Conservation (phyloP, 352 stramenopile species). For the Phytopythium ostracodes region DNA sequence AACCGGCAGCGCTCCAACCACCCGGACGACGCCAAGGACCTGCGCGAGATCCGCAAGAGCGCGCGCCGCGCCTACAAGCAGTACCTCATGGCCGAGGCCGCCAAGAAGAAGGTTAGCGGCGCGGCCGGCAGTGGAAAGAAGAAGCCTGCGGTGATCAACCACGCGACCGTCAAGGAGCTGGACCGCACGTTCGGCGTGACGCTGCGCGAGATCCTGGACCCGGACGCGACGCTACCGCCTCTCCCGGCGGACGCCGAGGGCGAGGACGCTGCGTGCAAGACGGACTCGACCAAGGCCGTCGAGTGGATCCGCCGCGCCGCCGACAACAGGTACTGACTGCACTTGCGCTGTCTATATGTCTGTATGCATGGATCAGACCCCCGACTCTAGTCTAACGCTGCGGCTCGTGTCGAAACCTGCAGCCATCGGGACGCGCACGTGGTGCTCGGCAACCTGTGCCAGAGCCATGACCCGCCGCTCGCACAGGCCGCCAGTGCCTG, state of each 20-base stretch:
- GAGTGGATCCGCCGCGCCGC: slow-evolving; percentile 80
- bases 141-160: slow-evolving; percentile 39
- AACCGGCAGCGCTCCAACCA: slow-evolving; percentile 51
- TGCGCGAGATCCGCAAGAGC: slow-evolving; percentile 77
- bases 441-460: slow-evolving; percentile 75
- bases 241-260: slow-evolving; percentile 23
- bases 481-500: slow-evolving; percentile 62
- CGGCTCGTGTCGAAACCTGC: too few species aligned
- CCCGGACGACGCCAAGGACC: slow-evolving; percentile 45
- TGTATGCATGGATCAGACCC: too few species aligned
- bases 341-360: too few species aligned
- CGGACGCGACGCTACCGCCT: slow-evolving; percentile 42
- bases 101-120: slow-evolving; percentile 26
- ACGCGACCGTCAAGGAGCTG: slow-evolving; percentile 49
- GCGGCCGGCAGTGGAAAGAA: slow-evolving; percentile 2
- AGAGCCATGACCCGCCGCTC: slow-evolving; percentile 76
- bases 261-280: slow-evolving; percentile 16
- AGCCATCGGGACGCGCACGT: slow-evolving; percentile 76
- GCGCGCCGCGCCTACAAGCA: slow-evolving; percentile 73
- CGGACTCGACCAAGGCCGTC: slow-evolving; percentile 62
- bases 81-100: slow-evolving; percentile 50
- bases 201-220: slow-evolving; percentile 65
- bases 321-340: slow-evolving; percentile 47
- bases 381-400: not conserved
- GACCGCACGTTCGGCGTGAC: slow-evolving; percentile 73